Evolutionary conservation across 2,329 filamentous ascomycete species (phyloP).

Genomic region (Lachnellula occidentalis): DNA sequence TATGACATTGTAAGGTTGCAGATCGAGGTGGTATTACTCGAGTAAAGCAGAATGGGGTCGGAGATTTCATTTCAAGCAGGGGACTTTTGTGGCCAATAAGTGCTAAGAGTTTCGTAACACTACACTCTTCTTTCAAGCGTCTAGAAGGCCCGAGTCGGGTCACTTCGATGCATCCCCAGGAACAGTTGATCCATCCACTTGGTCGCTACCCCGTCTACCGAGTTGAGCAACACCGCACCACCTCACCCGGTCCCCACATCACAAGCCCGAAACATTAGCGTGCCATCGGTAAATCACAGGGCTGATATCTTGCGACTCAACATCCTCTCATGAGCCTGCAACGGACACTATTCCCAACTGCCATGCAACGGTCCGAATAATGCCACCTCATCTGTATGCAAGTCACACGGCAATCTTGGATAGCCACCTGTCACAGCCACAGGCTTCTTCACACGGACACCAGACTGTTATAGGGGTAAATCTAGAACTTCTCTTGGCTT

Average conservation of each 20-base stretch:
- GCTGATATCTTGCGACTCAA: neutral
- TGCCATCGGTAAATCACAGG: slow-evolving; percentile 2
- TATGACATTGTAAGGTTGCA: no score
- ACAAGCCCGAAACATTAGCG: slow-evolving; percentile 1
- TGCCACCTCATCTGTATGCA: neutral
- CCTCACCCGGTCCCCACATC: neutral
- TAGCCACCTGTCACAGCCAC: neutral
- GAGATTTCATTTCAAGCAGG: no score
- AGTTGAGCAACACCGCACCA: no score
- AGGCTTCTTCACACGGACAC: neutral
- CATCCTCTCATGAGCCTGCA: neutral
- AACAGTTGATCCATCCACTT: no score
- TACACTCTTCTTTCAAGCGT: no score
- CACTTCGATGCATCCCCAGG: no score
- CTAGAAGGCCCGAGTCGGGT: no score
- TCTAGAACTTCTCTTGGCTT: neutral
- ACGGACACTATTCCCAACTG: neutral
- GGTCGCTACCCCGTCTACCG: no score
- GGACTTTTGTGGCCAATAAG: no score
- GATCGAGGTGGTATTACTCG: no score
- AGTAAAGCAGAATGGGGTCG: no score
- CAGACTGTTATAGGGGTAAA: neutral
- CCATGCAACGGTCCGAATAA: neutral
- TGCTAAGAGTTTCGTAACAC: no score
- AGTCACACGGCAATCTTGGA: slow-evolving; percentile 2